phyloP scores from a whole-genome alignment of 176 grass and related monocot species.

The Aegilops umbellulata region DNA sequence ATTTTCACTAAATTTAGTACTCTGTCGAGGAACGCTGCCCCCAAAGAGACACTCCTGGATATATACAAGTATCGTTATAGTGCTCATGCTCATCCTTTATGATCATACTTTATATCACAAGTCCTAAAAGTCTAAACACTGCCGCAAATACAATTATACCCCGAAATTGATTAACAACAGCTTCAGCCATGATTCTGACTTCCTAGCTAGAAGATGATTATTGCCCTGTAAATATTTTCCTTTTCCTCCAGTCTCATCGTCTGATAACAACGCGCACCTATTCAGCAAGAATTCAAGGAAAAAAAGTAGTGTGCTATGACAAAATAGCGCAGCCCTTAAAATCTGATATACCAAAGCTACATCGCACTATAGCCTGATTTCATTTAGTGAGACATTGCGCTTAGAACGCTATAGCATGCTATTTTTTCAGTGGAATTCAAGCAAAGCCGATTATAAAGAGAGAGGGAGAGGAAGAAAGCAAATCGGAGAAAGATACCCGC shows the following conservation, averaged over 20 bases:
- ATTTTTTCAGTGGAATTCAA: not conserved
- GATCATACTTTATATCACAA: not conserved
- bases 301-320: too few species aligned
- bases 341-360: too few species aligned
- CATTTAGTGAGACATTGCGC: too few species aligned
- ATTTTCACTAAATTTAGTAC: not conserved
- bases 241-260: not conserved
- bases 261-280: not conserved
- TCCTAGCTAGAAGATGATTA: not conserved
- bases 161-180: not conserved
- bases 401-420: too few species aligned
- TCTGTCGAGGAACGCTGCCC: not conserved
- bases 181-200: not conserved
- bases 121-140: not conserved
- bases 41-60: not conserved
- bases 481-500: slow-evolving; percentile 36
- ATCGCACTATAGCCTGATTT: too few species aligned
- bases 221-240: not conserved
- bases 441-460: not conserved
- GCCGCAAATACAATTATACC: not conserved
- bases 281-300: not conserved
- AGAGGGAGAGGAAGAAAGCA: not conserved
- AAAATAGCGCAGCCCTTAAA: too few species aligned
- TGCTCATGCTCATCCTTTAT: not conserved
- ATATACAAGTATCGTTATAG: not conserved